Evolutionary conservation across 352 stramenopile genomes (phyloP).

Genomic region (Elongisporangium undulatum): DNA sequence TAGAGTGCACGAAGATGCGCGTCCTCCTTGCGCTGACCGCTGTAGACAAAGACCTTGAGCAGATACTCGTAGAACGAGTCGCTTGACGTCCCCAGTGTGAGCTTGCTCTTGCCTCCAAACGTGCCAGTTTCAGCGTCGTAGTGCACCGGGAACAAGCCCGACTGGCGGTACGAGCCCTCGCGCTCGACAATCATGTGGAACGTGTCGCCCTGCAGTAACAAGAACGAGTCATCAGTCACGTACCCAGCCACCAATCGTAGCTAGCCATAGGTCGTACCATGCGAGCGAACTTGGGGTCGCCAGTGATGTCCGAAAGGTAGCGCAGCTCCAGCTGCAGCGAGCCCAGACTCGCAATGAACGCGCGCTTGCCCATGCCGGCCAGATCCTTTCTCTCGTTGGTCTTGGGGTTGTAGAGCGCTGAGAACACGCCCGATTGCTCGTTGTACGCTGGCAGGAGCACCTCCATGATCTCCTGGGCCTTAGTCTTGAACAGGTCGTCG

Average conservation of each 20-base stretch:
- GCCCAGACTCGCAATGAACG: conserved; percentile 75
- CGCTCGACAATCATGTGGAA: conserved; percentile 73
- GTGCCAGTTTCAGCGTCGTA: conserved; percentile 36
- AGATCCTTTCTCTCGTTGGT: neutral
- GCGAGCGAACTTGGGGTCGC: conserved; percentile 62
- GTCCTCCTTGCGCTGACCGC: conserved; percentile 69
- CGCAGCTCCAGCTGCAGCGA: conserved; percentile 83
- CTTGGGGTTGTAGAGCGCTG: neutral
- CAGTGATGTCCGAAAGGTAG: conserved; percentile 78
- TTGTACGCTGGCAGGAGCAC: neutral
- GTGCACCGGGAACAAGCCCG: conserved; percentile 89
- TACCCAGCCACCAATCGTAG: neutral
- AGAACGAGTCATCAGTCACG: conserved; percentile 4
- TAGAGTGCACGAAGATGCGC: conserved; percentile 86
- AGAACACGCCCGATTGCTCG: neutral
- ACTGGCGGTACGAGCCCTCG: conserved; percentile 64
- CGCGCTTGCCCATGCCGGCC: conserved; percentile 1
- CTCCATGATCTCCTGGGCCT: neutral
- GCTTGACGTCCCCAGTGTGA: conserved; percentile 89
- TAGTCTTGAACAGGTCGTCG: neutral
- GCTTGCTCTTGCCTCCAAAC: conserved; percentile 18
- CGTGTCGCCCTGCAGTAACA: conserved; percentile 47
- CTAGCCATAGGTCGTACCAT: conserved; percentile 23
- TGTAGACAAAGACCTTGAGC: conserved; percentile 97
- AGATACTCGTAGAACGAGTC: conserved; percentile 99